Base-by-base conservation (phyloP, 169 alveolate species). In the Plasmodium yoelii region DNA sequence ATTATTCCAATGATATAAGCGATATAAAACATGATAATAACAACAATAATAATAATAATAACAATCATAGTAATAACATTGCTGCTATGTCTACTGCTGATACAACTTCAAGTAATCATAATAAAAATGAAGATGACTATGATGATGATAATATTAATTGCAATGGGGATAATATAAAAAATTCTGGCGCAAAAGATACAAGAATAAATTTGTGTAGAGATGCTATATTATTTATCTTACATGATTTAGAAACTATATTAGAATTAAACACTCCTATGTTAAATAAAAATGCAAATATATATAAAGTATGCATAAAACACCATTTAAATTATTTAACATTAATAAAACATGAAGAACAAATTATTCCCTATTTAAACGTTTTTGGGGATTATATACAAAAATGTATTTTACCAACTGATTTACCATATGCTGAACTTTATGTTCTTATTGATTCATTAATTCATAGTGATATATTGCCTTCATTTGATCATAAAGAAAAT, bases 361-460 rank as follows among this genome's bases (percentile, higher is more conserved):
- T 93, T 57, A 56, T 92, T 49, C 96, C 96, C 0, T 93, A 93
- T 82, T 56, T 92, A 24, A 92, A 88, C 65, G 72, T 92, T 4
- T 90, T 93, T 65, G 96, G 94, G 19, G 93, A 87, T 55, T 92
- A 93, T 82, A 92, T 93, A 47, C 93, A 94, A 65, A 60, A 87
- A 53, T 93, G 95, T 18, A 87, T 92, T 34, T 88, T 92, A 34
- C 96, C 96, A 6, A 87, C 94, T n/a, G 96, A 94, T 63, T 69
- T 94, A 53, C 93, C 95, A 13, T 91, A 87, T 64, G 87, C 82
- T 22, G 95, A 94, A 86, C 67, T 94, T 6, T 94, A 92, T 88
- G 89, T 90, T 5, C 61, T 94, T 59, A 65, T 94, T 46, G 87
- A 67, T 68, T 84, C 95, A 7, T 73, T 93, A 9, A 87, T 94